Percentiles rank a stretch among this genome's conserved stretches.
These are phyloP conservation scores for Aureobasidium zeae DNA, from an alignment of 2,329 filamentous ascomycete species.

Conservation along the genomic window DNA sequence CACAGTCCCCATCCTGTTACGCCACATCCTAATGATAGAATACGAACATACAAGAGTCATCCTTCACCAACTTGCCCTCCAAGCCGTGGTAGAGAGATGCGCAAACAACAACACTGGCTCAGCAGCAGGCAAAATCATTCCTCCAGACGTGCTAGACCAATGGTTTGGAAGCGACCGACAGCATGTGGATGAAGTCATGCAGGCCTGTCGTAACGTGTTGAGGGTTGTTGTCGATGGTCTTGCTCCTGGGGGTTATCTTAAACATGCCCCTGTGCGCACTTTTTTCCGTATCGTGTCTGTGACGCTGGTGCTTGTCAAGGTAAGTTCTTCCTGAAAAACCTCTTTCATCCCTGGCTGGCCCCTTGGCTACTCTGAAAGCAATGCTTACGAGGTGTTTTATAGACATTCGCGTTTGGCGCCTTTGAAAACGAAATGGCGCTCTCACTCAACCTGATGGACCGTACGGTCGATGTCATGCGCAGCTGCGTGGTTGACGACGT, in stretches of 20 bases:
- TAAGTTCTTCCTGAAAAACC: slow-evolving; percentile 23
- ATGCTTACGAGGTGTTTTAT: neutral
- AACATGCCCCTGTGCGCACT: slow-evolving; percentile 72
- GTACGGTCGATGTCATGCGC: slow-evolving; percentile 62
- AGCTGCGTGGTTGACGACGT: slow-evolving; percentile 78
- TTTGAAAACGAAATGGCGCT: slow-evolving; percentile 68
- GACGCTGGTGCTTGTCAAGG: slow-evolving; percentile 72
- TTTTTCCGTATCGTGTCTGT: slow-evolving; percentile 82
- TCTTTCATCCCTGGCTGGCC: neutral
- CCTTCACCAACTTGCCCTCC: slow-evolving; percentile 84
- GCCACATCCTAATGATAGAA: slow-evolving; percentile 80
- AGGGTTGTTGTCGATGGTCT: slow-evolving; percentile 68
- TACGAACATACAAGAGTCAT: slow-evolving; percentile 94
- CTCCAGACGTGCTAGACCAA: slow-evolving; percentile 36
- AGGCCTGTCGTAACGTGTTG: slow-evolving; percentile 67
- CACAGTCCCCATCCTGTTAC: slow-evolving; percentile 48
- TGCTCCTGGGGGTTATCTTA: slow-evolving; percentile 64
- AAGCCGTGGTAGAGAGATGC: slow-evolving; percentile 89
- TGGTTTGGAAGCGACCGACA: slow-evolving; percentile 51
- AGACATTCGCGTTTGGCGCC: slow-evolving; percentile 73
- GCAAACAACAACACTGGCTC: slow-evolving; percentile 47
- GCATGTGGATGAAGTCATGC: slow-evolving; percentile 62
- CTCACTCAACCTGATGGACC: slow-evolving; percentile 65
- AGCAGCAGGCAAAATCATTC: slow-evolving; percentile 36
- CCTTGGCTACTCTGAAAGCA: neutral